Conservation (phyloP, 108 stramenopile species). For the Nitzschia sp. region DNA sequence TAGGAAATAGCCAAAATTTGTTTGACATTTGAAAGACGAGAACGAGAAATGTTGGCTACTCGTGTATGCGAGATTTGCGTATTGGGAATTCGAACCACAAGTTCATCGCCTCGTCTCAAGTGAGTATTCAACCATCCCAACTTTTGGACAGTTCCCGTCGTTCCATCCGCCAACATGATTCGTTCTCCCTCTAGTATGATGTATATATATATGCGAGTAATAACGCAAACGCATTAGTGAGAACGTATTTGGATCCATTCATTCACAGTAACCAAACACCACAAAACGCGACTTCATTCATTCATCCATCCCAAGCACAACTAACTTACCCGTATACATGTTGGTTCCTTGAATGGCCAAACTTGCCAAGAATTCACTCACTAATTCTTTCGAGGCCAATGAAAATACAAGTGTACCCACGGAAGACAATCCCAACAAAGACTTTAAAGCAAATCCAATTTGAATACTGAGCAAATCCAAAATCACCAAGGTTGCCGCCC, state of each 20-base stretch:
- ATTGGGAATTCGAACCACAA: conserved; percentile 59
- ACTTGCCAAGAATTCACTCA: conserved; percentile 40
- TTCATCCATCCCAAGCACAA: too few species aligned
- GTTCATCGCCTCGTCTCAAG: conserved; percentile 44
- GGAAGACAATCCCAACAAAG: conserved; percentile 21
- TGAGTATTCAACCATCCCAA: conserved; percentile 51
- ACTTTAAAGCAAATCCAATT: conserved; percentile 31
- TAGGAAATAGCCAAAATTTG: conserved; percentile 53
- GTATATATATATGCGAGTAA: not conserved
- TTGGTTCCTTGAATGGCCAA: conserved; percentile 56
- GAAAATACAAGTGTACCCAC: conserved; percentile 31
- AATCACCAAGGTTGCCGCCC: not conserved
- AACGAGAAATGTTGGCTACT: conserved; percentile 50
- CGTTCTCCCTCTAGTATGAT: conserved; percentile 46
- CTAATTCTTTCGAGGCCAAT: conserved; percentile 20
- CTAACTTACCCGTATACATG: conserved; percentile 23
- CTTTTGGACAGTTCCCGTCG: conserved; percentile 42
- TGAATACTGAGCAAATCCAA: conserved; percentile 16
- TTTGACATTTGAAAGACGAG: conserved; percentile 55
- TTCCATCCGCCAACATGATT: conserved; percentile 58
- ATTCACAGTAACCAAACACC: too few species aligned
- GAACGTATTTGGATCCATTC: too few species aligned
- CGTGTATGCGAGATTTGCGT: conserved; percentile 52
- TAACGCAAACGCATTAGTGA: too few species aligned
- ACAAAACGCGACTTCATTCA: too few species aligned